phyloP scores from a whole-genome alignment of 345 rosid genomes.

The Pelargonium nanum region DNA sequence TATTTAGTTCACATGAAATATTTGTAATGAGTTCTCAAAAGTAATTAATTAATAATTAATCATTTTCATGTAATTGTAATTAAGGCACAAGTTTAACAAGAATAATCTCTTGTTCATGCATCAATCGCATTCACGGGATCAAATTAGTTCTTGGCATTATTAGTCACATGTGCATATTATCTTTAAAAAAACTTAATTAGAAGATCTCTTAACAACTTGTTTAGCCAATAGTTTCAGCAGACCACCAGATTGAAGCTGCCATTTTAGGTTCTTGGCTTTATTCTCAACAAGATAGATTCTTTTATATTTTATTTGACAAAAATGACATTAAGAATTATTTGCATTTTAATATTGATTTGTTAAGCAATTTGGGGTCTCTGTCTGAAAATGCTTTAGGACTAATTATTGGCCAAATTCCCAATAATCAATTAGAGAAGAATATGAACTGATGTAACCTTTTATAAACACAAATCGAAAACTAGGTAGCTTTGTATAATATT shows the following conservation, averaged over 20 bases:
- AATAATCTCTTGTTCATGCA: not conserved
- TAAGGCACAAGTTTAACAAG: no score
- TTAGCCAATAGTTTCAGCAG: not conserved
- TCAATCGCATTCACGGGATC: conserved; percentile 1
- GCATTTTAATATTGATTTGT: no score
- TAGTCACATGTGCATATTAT: not conserved
- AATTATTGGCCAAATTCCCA: no score
- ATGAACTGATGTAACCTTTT: no score
- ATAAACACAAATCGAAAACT: no score
- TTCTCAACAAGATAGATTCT: not conserved
- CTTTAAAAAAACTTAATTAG: not conserved
- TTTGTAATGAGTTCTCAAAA: no score
- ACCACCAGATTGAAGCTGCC: not conserved
- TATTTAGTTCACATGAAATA: not conserved
- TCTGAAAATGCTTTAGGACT: not conserved
- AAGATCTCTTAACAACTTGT: not conserved
- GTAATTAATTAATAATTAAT: no score
- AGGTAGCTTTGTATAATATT: no score
- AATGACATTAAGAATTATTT: not conserved
- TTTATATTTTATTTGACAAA: not conserved
- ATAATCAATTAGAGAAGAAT: no score
- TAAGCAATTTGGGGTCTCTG: no score
- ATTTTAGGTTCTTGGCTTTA: not conserved
- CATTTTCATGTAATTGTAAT: no score
- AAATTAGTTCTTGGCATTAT: not conserved